Conservation (phyloP, 2,329 filamentous ascomycete genomes). For the Monascus ruber region DNA sequence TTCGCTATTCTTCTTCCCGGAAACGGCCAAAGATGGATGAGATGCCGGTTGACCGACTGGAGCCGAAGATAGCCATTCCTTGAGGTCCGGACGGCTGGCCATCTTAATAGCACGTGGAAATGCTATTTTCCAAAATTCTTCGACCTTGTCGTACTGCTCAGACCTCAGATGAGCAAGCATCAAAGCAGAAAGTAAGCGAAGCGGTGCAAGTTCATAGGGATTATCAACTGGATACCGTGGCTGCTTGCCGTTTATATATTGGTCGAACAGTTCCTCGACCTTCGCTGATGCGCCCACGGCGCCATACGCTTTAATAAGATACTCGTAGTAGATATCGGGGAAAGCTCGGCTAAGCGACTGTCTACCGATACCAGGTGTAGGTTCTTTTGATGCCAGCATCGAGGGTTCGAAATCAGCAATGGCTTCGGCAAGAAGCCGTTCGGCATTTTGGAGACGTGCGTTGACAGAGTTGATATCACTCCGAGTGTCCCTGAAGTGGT, state of each 20-base stretch:
- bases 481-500: conserved; percentile 8
- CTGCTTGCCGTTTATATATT: conserved; percentile 31
- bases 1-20: not conserved
- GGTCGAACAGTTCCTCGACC: conserved; percentile 45
- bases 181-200: conserved; percentile 49
- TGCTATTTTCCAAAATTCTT: conserved; percentile 54
- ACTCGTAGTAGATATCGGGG: conserved; percentile 42
- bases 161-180: conserved; percentile 56
- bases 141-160: conserved; percentile 48
- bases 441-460: conserved; percentile 19
- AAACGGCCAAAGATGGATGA: conserved; percentile 3
- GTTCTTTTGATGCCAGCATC: conserved; percentile 35
- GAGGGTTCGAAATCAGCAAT: conserved; percentile 27
- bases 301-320: conserved; percentile 46
- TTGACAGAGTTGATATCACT: conserved; percentile 4
- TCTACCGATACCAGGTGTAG: conserved; percentile 20
- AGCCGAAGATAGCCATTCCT: conserved; percentile 6
- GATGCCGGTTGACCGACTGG: not conserved
- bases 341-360: conserved; percentile 30
- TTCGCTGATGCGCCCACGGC: conserved; percentile 34
- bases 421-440: conserved; percentile 26
- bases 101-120: conserved; percentile 42
- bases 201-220: conserved; percentile 32
- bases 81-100: conserved; percentile 24
- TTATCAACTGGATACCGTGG: conserved; percentile 4